Percentiles rank a stretch among this genome's conserved stretches.
Evolutionary conservation across 163 green algal genomes (phyloP).

Genomic region (Scenedesmus sp.): DNA sequence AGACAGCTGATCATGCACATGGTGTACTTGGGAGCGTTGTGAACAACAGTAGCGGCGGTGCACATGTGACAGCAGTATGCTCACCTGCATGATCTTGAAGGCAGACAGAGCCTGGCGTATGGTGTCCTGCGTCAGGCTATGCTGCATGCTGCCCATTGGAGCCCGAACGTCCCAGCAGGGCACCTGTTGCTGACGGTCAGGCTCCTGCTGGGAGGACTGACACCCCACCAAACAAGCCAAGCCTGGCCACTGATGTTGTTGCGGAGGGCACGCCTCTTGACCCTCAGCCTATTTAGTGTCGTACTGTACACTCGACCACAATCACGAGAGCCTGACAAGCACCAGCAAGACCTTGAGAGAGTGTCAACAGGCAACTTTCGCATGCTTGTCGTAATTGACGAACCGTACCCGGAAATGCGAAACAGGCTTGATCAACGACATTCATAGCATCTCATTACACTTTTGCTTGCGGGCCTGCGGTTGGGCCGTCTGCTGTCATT

Average conservation of each 20-base stretch:
- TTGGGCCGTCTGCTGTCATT: slow-evolving; percentile 1
- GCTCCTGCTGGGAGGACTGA: slow-evolving; percentile 1
- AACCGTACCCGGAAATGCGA: not conserved
- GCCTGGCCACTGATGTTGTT: not conserved
- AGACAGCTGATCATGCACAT: not conserved
- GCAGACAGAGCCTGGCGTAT: slow-evolving; percentile 12
- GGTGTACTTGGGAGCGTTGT: not conserved
- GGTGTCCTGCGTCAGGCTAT: not conserved
- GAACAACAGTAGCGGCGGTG: not conserved
- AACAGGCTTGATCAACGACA: not conserved
- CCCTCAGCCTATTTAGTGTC: not conserved
- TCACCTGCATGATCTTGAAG: slow-evolving; percentile 11
- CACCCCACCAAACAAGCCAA: slow-evolving; percentile 10
- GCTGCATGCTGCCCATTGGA: slow-evolving; percentile 14
- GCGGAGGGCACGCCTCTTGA: not conserved
- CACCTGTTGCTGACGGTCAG: not conserved
- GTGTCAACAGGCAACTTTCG: slow-evolving; percentile 10
- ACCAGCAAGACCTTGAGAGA: not conserved
- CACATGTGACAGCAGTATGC: not conserved
- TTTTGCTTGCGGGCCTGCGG: not conserved
- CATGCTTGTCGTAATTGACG: not conserved
- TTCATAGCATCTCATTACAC: not conserved
- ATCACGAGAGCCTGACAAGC: not conserved
- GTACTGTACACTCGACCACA: not conserved
- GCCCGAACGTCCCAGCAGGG: not conserved